Conservation (phyloP, 495 filamentous ascomycete species). For the Hyaloscypha variabilis region DNA sequence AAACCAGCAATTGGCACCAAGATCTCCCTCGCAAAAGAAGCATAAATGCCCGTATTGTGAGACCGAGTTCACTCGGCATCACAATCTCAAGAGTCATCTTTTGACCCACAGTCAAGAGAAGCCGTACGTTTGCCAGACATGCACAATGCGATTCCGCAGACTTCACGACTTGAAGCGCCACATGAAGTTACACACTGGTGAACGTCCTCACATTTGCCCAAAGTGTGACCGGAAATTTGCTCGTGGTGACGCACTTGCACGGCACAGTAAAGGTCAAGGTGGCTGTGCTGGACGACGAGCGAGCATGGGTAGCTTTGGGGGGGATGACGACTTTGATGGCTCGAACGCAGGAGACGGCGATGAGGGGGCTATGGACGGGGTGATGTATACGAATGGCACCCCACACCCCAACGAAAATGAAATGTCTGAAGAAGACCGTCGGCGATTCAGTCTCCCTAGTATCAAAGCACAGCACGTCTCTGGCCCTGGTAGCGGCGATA, state of each 20-base stretch:
- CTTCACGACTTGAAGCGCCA: conserved; percentile 96
- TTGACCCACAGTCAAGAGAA: conserved; percentile 99
- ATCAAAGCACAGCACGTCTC: conserved; percentile 71
- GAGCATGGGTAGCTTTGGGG: conserved; percentile 83
- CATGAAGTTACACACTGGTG: conserved; percentile 93
- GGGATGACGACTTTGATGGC: conserved; percentile 72
- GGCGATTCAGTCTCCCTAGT: conserved; percentile 65
- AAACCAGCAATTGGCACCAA: conserved; percentile 56
- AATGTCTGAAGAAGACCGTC: conserved; percentile 53
- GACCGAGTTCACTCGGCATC: conserved; percentile 95
- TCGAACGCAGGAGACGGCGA: conserved; percentile 57
- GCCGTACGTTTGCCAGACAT: conserved; percentile 88
- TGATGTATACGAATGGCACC: conserved; percentile 63
- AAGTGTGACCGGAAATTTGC: conserved; percentile 95
- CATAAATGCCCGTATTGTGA: conserved; percentile 96
- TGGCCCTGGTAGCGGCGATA: conserved; percentile 47
- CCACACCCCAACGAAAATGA: conserved; percentile 70
- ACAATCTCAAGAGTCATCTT: conserved; percentile 98
- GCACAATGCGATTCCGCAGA: conserved; percentile 85
- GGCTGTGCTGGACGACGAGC: conserved; percentile 90
- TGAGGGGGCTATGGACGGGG: conserved; percentile 77
- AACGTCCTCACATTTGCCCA: conserved; percentile 90
- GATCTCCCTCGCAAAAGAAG: conserved; percentile 80
- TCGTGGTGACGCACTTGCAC: conserved; percentile 89
- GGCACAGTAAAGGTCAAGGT: conserved; percentile 94